Evolutionary conservation across 169 alveolate genomes (phyloP).

Genomic region (Eimeria maxima): DNA sequence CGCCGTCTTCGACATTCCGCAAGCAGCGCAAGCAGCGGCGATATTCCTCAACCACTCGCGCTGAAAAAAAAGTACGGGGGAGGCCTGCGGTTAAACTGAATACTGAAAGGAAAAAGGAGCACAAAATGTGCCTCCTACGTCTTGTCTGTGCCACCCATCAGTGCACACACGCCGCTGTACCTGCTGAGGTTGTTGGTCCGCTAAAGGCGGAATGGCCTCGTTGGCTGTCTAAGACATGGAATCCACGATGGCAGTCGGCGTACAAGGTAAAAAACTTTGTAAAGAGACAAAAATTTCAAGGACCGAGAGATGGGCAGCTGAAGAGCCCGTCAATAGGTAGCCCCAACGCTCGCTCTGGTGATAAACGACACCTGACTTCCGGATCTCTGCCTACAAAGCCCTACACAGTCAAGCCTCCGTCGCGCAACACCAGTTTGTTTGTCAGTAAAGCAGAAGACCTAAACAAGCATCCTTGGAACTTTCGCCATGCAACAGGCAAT

Average conservation of each 20-base stretch:
- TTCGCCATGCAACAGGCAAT: background rate
- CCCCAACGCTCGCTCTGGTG: background rate
- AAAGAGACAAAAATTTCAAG: constrained; percentile 12
- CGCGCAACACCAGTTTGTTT: background rate
- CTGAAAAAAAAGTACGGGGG: background rate
- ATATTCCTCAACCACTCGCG: constrained; percentile 2
- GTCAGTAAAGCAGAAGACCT: background rate
- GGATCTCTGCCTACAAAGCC: constrained; percentile 31
- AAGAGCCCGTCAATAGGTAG: background rate
- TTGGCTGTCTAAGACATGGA: constrained; percentile 28
- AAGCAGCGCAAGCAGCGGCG: constrained; percentile 7
- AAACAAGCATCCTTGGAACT: background rate
- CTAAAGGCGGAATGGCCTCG: constrained; percentile 8
- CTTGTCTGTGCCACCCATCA: constrained; percentile 34
- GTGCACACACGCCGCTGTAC: constrained; percentile 41
- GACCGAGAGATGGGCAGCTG: background rate
- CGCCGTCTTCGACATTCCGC: constrained; percentile 12
- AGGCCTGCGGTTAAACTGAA: too few species aligned
- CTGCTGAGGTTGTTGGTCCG: constrained; percentile 36
- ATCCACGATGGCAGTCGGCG: background rate
- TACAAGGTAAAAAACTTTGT: background rate
- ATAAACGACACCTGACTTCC: constrained; percentile 29
- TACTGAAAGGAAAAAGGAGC: background rate
- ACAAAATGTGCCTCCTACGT: constrained; percentile 37
- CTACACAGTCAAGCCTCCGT: background rate